Base-by-base conservation (phyloP, 768 basidiomycete species). In the Suillus weaverae region DNA sequence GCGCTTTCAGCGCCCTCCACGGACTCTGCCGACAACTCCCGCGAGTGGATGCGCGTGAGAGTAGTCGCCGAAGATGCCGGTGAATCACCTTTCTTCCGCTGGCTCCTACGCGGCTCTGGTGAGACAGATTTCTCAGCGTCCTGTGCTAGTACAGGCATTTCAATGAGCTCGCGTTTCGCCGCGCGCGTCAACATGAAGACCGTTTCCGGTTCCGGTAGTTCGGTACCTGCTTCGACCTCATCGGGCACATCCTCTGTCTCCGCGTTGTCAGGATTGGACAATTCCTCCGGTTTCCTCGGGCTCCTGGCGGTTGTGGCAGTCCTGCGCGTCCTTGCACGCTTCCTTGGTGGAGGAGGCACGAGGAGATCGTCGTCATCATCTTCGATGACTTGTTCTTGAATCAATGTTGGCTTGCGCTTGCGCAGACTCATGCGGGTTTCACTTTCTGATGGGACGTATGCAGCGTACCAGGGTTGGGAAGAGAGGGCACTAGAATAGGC, bases 351-450 rank as follows among this genome's bases (percentile, higher is more conserved):
- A 41, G 74, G 76, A 3, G 63, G 62, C 9, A 70, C 62, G 3
- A 64, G n/a, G 50, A 63, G 64, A 22, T 77, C 74, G 4, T 76
- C 74, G 26, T 76, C 75, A 51, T 77, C 76, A 81, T 77, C 1
- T 80, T 51, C 59, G 22, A 62, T 32, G 10, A 66, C 55, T 32
- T 66, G 36, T 30, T 57, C 41, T 39, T 68, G 68, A 13, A 70
- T 71, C 32, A 72, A 56, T 13, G 65, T 74, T 4, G 64, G 68
- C 54, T 77, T 76, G 39, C 75, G 75, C 64, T 76, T 76, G 10
- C 75, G 73, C 26, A 76, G 75, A 39, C 62, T 77, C 75, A 77
- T 77, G 1, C 75, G 72, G 56, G 30, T 70, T 69, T 76, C 75
- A 2, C 73, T 72, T 62, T 77, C 75, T 6, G 69, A 36, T 30